A percentile compares a stretch with the other conserved stretches of the same genome.
Evolutionary conservation across 2,329 filamentous ascomycete species (phyloP).

Genomic region (Penicillium palitans): DNA sequence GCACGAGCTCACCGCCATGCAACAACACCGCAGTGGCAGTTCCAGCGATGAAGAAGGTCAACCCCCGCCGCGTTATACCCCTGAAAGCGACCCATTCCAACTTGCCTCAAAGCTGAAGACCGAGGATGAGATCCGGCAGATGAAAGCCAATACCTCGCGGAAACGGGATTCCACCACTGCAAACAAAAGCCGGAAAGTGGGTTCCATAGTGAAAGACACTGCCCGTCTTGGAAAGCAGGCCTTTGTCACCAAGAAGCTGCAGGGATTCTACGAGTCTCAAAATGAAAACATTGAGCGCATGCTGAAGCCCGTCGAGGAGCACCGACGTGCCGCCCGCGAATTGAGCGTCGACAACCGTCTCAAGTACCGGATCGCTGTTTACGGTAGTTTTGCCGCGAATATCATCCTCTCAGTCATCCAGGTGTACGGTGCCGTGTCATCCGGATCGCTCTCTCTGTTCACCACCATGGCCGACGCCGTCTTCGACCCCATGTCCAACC

Average conservation of each 20-base stretch:
- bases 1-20: conserved; percentile 19
- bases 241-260: conserved; percentile 49
- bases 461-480: conserved; percentile 96
- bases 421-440: conserved; percentile 82
- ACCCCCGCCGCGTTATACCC: conserved; percentile 56
- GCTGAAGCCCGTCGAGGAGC: conserved; percentile 90
- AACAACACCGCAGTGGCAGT: conserved; percentile 25
- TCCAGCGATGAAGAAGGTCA: conserved; percentile 49
- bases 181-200: conserved; percentile 12
- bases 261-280: conserved; percentile 83
- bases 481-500: conserved; percentile 87
- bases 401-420: conserved; percentile 76
- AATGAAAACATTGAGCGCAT: conserved; percentile 92
- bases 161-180: conserved; percentile 55
- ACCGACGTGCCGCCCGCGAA: conserved; percentile 76
- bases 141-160: conserved; percentile 76
- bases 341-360: conserved; percentile 79
- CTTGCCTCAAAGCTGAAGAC: conserved; percentile 77
- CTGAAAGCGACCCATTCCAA: conserved; percentile 76
- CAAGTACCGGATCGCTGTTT: conserved; percentile 60
- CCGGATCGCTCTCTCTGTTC: conserved; percentile 90
- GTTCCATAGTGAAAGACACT: conserved; percentile 16
- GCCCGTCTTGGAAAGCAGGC: conserved; percentile 45
- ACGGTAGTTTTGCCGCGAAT: conserved; percentile 74
- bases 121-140: conserved; percentile 70